Evolutionary conservation across 225 moss, liverwort and hornwort species (phyloP).

Genomic region (Asterella californica): DNA sequence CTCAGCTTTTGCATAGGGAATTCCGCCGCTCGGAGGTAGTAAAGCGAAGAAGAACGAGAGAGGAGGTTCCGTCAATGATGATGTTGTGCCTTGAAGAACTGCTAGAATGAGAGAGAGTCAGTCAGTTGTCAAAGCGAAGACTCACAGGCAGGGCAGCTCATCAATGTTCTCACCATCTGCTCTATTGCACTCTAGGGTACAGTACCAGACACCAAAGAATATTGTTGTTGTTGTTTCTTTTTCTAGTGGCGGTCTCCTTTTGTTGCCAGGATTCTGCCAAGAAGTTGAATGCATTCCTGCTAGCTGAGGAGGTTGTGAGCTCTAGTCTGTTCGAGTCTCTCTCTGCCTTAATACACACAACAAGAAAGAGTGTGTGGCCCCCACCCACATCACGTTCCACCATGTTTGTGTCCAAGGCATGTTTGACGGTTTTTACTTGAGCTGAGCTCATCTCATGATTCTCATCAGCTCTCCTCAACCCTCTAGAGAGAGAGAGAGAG

Average conservation of each 20-base stretch:
- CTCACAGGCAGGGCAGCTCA: conserved; percentile 5
- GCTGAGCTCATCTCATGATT: too few species aligned
- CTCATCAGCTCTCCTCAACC: too few species aligned
- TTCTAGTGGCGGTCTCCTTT: neutral
- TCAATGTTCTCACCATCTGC: neutral
- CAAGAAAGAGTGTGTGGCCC: neutral
- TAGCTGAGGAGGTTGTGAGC: neutral
- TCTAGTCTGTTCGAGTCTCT: neutral
- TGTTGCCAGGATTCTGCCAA: neutral
- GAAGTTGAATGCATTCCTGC: neutral
- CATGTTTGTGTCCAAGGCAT: neutral
- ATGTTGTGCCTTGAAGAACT: neutral
- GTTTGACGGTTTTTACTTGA: neutral
- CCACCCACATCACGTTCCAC: neutral
- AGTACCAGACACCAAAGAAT: conserved; percentile 4
- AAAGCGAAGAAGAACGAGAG: neutral
- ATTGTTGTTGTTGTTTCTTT: conserved; percentile 11
- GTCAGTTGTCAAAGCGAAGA: neutral
- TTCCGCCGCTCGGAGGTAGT: neutral
- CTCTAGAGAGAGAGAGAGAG: too few species aligned
- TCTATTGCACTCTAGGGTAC: neutral
- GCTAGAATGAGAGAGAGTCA: neutral
- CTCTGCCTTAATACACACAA: neutral
- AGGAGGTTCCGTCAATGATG: conserved; percentile 2
- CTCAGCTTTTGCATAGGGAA: neutral